A percentile compares a stretch with the other conserved stretches of the same genome.
These are phyloP conservation scores for Lavandula angustifolia DNA, from an alignment of 257 asterid genomes.

Conservation along the genomic window DNA sequence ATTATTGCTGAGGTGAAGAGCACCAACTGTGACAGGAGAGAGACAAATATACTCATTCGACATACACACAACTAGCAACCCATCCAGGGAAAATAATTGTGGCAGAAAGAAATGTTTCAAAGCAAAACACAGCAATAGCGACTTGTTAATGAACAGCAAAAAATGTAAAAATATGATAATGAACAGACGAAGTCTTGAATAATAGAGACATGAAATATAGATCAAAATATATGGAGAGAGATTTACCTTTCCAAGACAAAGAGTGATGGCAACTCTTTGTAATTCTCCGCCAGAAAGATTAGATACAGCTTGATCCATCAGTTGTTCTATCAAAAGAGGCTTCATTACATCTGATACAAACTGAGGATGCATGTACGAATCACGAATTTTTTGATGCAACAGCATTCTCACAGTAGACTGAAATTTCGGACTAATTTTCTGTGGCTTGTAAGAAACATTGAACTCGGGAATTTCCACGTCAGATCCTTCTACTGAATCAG, in stretches of 20 bases:
- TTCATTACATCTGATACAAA: constrained; percentile 94
- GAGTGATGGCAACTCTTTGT: constrained; percentile 90
- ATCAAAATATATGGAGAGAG: constrained; percentile 9
- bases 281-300: constrained; percentile 99
- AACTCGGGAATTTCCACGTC: constrained; percentile 91
- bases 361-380: constrained; percentile 91
- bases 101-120: neutral
- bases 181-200: neutral
- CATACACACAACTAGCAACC: neutral
- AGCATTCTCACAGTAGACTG: constrained; percentile 66
- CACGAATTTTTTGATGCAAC: constrained; percentile 81
- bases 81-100: neutral
- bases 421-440: constrained; percentile 88
- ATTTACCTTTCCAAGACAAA: constrained; percentile 95
- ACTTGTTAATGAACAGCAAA: neutral
- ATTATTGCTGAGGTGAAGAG: neutral
- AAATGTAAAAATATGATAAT: neutral
- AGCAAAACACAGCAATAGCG: neutral
- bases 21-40: neutral
- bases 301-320: constrained; percentile 95
- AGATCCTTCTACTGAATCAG: constrained; percentile 75
- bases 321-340: constrained; percentile 96
- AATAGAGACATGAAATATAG: neutral
- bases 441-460: constrained; percentile 97
- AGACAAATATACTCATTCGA: neutral